Base-by-base conservation (phyloP, 2,329 filamentous ascomycete genomes). In the Hymenoscyphus salicellus region DNA sequence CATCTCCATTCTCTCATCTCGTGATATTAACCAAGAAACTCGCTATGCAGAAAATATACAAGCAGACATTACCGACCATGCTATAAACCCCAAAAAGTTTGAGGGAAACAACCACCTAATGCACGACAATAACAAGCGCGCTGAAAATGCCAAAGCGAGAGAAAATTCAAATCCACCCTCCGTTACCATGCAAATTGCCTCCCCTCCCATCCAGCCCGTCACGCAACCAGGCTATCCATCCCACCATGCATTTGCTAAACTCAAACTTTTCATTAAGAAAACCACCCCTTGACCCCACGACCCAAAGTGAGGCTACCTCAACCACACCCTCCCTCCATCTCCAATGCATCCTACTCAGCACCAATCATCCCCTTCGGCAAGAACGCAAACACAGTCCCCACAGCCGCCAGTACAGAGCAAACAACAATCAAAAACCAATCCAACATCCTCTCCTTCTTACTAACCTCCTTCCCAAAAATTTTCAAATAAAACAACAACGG, bases 401-500 rank as follows among this genome's bases (percentile, higher is more conserved):
- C 76, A 20, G 88, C 71, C 14, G 91, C 94, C 75, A 97, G 78
- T 23, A 87, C 73, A 0, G 85, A 82, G 63, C 91, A 95, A 14
- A 91, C 73, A 5, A 86, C 75, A 73, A 97, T 87, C 70, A 97
- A 77, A 17, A 80, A 75, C 82, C 87, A 93, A 71, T 89, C 87
- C 55, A 90, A 69, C 4, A 85, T 75, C 72, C 85, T 87, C 77
- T 97, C 92, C 26, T 75, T 75, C 0, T 76, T 70, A 0, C 82
- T 79, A 56, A 97, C 86, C 66, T 94, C 88, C 59, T 86, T 83
- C 57, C 88, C 87, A 75, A 96, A 98, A 1, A 98, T 86, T 78
- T 93, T 96, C 63, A 98, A 79, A 74, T 98, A 93, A 75, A 99
- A 98, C 4, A 88, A 84, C 36, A 97, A 80, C 0, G 94, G 95